Conservation (phyloP, 164 flowering plant genomes). For the Dillenia suffruticosa region DNA sequence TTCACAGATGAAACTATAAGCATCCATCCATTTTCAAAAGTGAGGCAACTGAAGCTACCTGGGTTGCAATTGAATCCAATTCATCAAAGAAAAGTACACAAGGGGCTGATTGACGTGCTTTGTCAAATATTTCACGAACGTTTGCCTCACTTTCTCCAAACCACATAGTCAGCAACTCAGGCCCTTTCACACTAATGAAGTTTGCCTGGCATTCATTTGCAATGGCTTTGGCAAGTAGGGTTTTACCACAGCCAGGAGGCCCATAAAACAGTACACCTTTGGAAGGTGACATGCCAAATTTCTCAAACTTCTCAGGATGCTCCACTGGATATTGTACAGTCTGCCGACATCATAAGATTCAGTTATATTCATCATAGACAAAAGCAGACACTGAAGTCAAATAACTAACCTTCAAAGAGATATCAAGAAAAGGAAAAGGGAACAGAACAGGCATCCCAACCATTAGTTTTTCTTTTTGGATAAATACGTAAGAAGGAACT, state of each 20-base stretch:
- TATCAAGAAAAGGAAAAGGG: too few relatives aligned
- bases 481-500: too few relatives aligned
- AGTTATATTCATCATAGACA: too few relatives aligned
- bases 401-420: too few relatives aligned
- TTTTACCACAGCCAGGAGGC: conserved; percentile 75
- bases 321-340: conserved; percentile 81
- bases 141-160: conserved; percentile 84
- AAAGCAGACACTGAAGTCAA: too few relatives aligned
- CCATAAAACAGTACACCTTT: conserved; percentile 74
- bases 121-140: conserved; percentile 70
- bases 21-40: too few relatives aligned
- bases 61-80: conserved; percentile 67
- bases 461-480: too few relatives aligned
- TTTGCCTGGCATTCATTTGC: conserved; percentile 76
- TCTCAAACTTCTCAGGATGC: conserved; percentile 77
- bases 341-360: conserved; percentile 16
- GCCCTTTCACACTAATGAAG: conserved; percentile 69
- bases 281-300: conserved; percentile 78
- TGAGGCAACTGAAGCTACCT: conserved; percentile 23
- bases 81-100: conserved; percentile 79
- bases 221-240: conserved; percentile 68
- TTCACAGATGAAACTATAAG: too few relatives aligned
- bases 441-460: too few relatives aligned
- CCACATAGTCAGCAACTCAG: conserved; percentile 73
- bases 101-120: conserved; percentile 66